These are phyloP conservation scores for Strobilomyces dryophilus DNA, from an alignment of 768 basidiomycete genomes.

Conservation along the genomic window DNA sequence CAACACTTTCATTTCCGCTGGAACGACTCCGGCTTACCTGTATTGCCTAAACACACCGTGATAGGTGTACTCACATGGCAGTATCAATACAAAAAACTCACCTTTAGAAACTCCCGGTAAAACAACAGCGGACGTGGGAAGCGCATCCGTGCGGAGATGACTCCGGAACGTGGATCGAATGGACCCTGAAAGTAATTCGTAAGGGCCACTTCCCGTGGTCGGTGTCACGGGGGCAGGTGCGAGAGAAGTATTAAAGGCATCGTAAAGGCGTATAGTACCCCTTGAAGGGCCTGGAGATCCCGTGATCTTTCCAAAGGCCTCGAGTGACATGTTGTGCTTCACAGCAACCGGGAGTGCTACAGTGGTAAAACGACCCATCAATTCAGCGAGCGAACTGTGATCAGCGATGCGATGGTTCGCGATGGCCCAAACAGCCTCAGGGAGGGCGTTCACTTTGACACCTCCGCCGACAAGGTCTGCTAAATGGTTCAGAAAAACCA, in stretches of 20 bases:
- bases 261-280: constrained; percentile 36
- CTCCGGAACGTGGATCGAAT: constrained; percentile 37
- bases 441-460: constrained; percentile 45
- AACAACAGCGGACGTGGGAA: constrained; percentile 28
- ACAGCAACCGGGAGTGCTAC: constrained; percentile 15
- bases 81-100: not conserved
- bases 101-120: constrained; percentile 33
- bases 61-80: not conserved
- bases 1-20: constrained; percentile 18
- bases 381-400: constrained; percentile 22
- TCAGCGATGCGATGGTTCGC: constrained; percentile 34
- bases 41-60: constrained; percentile 16
- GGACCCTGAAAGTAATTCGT: constrained; percentile 39
- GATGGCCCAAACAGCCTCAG: constrained; percentile 37
- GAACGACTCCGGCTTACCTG: constrained; percentile 17
- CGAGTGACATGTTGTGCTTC: constrained; percentile 38
- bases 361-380: constrained; percentile 11
- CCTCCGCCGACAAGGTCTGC: constrained; percentile 41
- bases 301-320: constrained; percentile 37
- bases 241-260: constrained; percentile 33
- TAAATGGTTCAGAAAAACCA: constrained; percentile 23
- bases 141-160: constrained; percentile 24
- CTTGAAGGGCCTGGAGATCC: constrained; percentile 22
- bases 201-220: constrained; percentile 33
- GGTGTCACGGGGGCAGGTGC: constrained; percentile 44